Base-by-base conservation (phyloP, 371 early-diverging fungal genomes). In the Batrachochytrium dendrobatidis region DNA sequence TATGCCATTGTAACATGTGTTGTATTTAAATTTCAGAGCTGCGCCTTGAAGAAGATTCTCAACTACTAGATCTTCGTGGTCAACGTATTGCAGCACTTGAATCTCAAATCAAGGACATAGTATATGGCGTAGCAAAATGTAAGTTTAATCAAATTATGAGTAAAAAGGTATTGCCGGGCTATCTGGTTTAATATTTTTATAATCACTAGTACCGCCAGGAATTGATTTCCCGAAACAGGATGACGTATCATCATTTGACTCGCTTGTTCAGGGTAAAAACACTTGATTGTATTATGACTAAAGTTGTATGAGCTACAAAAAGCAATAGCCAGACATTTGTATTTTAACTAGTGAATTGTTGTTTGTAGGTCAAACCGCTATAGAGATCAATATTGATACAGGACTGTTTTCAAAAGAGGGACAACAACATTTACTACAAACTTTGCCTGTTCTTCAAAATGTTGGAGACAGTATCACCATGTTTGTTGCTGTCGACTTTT, bases 401-500 rank as follows among this genome's bases (percentile, higher is more conserved):
- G 75, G 69, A 2, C 35, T 68, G 32, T 65, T 79, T 20, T 67
- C 60, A 28, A 65, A 65, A 6, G 70, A 65, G 17, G 76, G 76
- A 0, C n/a, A 61, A 22, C 46, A 32, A 53, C 10, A 35, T 65
- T 34, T 53, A 64, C 25, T 24, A 53, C 33, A 39, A 56, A 8
- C 60, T 57, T 18, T 65, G 62, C 22, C 32, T 62, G 20, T 45
- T 53, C 30, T 58, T 26, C 39, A 48, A 50, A 22, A 51, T 35
- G 8, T 17, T 55, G 18, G 33, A 31, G 59, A 43, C 12, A 33
- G 12, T 31, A 48, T 67, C 31, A 66, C 64, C 2, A 62, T 70
- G 3, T 71, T 75, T 28, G 61, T 69, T 7, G 55, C 66, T 45
- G 72, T 67, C 55, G 79, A 79, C 64, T 79, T 79, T 57, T 77